Base-by-base conservation (phyloP, 306 rosid species). In the Ormosia emarginata region DNA sequence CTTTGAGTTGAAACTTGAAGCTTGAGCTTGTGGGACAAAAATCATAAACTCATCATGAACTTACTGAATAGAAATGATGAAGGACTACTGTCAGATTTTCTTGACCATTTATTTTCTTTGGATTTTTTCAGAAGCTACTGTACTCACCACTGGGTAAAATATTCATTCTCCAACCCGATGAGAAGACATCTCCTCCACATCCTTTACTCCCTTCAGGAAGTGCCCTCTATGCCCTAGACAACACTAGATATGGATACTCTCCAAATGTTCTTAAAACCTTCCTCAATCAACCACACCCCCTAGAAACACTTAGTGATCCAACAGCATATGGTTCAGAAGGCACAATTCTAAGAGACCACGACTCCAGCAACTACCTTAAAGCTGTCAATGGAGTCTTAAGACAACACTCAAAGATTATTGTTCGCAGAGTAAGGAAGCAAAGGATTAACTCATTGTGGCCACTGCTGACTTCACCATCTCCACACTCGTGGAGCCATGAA, bases 261-360 rank as follows among this genome's bases (percentile, higher is more conserved):
- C 58, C 91, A 52, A 79, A 86, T 75, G 82, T 93, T 69, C 83
- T 92, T 2, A 85, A 78, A 76, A 76, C 90, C 47, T 92, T 94
- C 80, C 88, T 94, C 43, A 94, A 92, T 40, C 87, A 73, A 71
- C 98, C 98, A 4, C 98, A 94, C 86, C 98, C 98, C 6, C 83
- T 94, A 66, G 97, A 94, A 63, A 94, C 97, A 64, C 86, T 94
- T 2, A 91, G 98, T 59, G 93, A 94, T 79, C 97, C 97, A 77
- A 87, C 97, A 66, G 98, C 98, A 36, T 94, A 94, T 67, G 91
- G 97, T 65, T 89, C 98, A 47, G 92, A 90, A 36, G 97, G 98
- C 53, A 90, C 97, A 64, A 90, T 94, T 78, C 87, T 88, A 41
- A 85, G 97, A 79, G 98, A 94, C 80, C 98, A 94, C 52, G 92